Evolutionary conservation across 805 yeast genomes (phyloP), one percentile per base, ranked within the genome.

Genomic region (Cyberlindnera amylophila): DNA sequence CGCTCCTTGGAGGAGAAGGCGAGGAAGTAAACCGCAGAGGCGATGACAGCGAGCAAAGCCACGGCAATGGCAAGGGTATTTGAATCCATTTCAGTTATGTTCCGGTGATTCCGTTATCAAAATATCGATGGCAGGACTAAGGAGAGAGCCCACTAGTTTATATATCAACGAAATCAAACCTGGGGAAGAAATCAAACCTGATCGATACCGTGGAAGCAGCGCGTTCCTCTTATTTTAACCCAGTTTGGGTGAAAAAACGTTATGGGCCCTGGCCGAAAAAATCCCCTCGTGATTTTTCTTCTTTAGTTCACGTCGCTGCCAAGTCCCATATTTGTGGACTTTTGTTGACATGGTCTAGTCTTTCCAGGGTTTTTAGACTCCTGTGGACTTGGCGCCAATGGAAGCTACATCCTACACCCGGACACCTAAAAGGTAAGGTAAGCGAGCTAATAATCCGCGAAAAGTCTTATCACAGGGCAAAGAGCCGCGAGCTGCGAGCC

Each of bases 41-140:
- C 43, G 16, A 49, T 28, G 13, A 46, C 43, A 14, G 55, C 32
- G 7, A 49, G 35, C 12, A 46, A 34, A 35, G 47, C 47, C 11
- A 48, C 24, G 13, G 49, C 46, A 19, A 46, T 29, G 24, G 45
- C 47, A n/a, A 42, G 9, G 36, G 15, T 8, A 16, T 18, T 28
- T 23, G 36, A 8, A 33, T 17, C 40, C 40, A 41, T 41, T 17
- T 18, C 24, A 18, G 8, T 12, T 6, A 5, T 27, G 30, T 12
- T 11, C 30, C 14, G 30, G 30, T 12, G 30, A 12, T 13, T 12
- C n/a, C 14, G 30, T 5, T 27, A 6, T 8, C 5, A 4, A 27
- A 27, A 27, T 5, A 27, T 11, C 10, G 27, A 12, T 11, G 10
- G n/a, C 14, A 13, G 13, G 30, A 27, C 6, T 12, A 27, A 27